phyloP scores from a whole-genome alignment of 805 yeast genomes.

The Saccharomycopsis sp. region DNA sequence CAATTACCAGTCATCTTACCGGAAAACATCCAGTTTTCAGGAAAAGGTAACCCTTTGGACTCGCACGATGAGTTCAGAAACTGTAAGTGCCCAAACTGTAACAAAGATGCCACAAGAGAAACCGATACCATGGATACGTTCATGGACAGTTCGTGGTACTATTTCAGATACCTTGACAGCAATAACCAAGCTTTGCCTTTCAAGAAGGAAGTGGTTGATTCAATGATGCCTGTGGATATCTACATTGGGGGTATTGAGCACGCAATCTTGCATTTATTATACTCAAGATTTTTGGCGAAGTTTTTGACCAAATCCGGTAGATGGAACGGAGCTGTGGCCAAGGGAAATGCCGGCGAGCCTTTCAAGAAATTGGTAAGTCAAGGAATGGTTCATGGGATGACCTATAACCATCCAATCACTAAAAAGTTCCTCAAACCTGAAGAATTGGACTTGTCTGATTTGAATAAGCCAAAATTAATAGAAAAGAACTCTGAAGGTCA shows the following conservation, averaged over 20 bases:
- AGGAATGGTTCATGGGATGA: constrained; percentile 97
- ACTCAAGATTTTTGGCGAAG: constrained; percentile 80
- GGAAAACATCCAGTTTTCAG: constrained; percentile 35
- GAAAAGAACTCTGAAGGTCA: constrained; percentile 37
- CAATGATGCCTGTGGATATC: constrained; percentile 74
- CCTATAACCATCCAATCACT: constrained; percentile 62
- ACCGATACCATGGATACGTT: constrained; percentile 99
- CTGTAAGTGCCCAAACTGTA: constrained; percentile 75
- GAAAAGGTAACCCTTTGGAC: constrained; percentile 63
- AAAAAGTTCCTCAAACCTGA: constrained; percentile 75
- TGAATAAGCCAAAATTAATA: constrained; percentile 21
- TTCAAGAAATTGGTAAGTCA: constrained; percentile 76
- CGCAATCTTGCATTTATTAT: constrained; percentile 85
- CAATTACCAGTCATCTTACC: constrained; percentile 84
- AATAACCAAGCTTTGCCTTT: constrained; percentile 54
- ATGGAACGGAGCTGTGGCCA: constrained; percentile 53
- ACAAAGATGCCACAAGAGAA: constrained; percentile 66
- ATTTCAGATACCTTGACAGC: constrained; percentile 75
- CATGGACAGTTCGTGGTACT: constrained; percentile 97
- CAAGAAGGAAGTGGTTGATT: constrained; percentile 39
- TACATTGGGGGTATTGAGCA: constrained; percentile 96
- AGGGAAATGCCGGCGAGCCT: constrained; percentile 59
- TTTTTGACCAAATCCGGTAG: constrained; percentile 60
- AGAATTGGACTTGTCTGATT: constrained; percentile 48
- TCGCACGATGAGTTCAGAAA: constrained; percentile 62